Evolutionary conservation across 2,329 filamentous ascomycete genomes (phyloP).

Genomic region (Talaromyces sp.): DNA sequence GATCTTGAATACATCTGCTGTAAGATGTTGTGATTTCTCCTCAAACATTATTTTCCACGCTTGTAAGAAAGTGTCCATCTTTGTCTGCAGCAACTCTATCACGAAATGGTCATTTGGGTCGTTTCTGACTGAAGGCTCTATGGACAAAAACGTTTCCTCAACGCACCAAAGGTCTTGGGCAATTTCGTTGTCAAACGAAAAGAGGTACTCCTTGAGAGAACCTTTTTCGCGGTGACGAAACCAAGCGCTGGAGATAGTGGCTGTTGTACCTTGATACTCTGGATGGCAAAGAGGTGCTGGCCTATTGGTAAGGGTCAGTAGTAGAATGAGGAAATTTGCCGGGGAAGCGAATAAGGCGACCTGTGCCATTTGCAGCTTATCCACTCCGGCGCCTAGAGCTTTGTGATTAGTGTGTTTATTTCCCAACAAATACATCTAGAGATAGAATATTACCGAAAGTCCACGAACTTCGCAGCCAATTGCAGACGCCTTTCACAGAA

Average conservation of each 20-base stretch:
- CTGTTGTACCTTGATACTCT: constrained; percentile 27
- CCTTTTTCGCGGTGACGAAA: constrained; percentile 39
- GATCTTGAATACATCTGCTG: constrained; percentile 49
- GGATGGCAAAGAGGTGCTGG: constrained; percentile 26
- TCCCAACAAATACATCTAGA: not conserved
- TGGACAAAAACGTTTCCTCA: constrained; percentile 21
- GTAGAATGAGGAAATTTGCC: constrained; percentile 62
- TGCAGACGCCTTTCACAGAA: constrained; percentile 68
- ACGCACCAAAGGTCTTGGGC: constrained; percentile 27
- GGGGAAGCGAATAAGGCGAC: constrained; percentile 63
- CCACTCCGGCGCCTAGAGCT: constrained; percentile 53
- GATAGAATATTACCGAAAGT: constrained; percentile 61
- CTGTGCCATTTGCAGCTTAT: constrained; percentile 64
- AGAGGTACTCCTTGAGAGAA: constrained; percentile 49
- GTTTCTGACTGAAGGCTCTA: constrained; percentile 28
- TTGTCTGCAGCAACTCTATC: constrained; percentile 46
- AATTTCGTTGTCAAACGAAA: constrained; percentile 35
- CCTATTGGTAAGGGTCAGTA: constrained; percentile 67
- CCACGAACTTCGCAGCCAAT: constrained; percentile 82
- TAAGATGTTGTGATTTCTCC: constrained; percentile 47
- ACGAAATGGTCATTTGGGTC: constrained; percentile 38
- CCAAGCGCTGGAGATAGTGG: constrained; percentile 39
- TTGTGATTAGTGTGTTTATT: constrained; percentile 16
- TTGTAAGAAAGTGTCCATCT: constrained; percentile 45
- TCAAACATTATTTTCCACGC: constrained; percentile 43